Conservation (phyloP, 768 basidiomycete genomes). For the Termitomyces sp. region DNA sequence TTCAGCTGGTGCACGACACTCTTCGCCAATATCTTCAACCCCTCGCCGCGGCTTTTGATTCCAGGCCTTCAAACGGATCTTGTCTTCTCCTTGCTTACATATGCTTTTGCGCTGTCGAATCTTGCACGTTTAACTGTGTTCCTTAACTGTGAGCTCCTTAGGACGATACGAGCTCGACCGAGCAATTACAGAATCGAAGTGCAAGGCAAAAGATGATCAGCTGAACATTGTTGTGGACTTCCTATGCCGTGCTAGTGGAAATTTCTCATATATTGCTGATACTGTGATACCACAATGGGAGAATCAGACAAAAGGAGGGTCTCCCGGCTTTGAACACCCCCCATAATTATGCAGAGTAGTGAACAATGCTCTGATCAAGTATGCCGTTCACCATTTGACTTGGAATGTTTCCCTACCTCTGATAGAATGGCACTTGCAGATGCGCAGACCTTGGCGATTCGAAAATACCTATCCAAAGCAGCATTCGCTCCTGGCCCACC, state of each 20-base stretch:
- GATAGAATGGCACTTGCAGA: conserved; percentile 82
- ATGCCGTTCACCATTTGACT: conserved; percentile 23
- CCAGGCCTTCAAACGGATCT: conserved; percentile 79
- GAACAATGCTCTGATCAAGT: conserved; percentile 80
- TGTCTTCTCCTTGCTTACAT: conserved; percentile 76
- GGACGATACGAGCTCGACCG: conserved; percentile 80
- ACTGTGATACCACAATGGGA: conserved; percentile 71
- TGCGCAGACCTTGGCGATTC: conserved; percentile 88
- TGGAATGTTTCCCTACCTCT: background rate
- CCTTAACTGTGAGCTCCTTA: conserved; percentile 50
- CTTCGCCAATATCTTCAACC: conserved; percentile 66
- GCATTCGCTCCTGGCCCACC: conserved; percentile 87
- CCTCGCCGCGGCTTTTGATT: conserved; percentile 60
- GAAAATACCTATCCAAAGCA: conserved; percentile 84
- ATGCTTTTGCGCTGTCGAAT: conserved; percentile 83
- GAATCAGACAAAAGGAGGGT: conserved; percentile 28
- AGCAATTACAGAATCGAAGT: conserved; percentile 66
- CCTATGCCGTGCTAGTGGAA: conserved; percentile 78
- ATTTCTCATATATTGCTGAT: conserved; percentile 73
- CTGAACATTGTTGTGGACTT: conserved; percentile 81
- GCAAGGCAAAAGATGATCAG: conserved; percentile 78
- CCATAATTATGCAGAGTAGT: conserved; percentile 80
- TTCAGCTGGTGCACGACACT: conserved; percentile 93
- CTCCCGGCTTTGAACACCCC: conserved; percentile 47
- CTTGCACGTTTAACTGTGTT: conserved; percentile 55